Evolutionary conservation across 176 grass and related monocot genomes (phyloP), one percentile per base, ranked within the genome.

Genomic region (Chrysopogon serrulatus): DNA sequence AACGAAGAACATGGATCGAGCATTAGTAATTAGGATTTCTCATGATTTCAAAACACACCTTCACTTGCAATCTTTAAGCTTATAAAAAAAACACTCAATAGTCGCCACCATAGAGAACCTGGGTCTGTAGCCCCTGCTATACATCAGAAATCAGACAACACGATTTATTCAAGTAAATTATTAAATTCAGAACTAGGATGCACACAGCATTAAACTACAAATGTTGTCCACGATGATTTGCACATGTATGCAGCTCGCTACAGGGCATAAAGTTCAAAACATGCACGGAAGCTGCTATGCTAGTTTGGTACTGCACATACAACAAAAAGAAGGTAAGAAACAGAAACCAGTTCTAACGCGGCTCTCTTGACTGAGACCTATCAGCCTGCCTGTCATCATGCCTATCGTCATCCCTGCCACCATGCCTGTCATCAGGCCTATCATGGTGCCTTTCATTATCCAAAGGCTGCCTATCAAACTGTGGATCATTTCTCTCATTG

Each of bases 341-440:
- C 48, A 12, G 33, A 62, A 48, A 77, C 28, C 4, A 51, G 47
- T 51, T 65, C 43, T 89, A 89, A 45, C 47, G 75, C 61, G 79
- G 60, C 74, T 86, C 84, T 80, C 80, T 70, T 80, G 89, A 90
- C 73, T 87, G 84, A 42, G 80, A 79, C 47, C 79, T 83, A 83
- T 86, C 83, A 73, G 43, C 23, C 68, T 87, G 75, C 74, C 61
- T 37, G 49, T 51, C 63, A 66, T 75, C 49, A 67, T 41, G 79
- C 59, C 66, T 56, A 30, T 60, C 48, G 19, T 42, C 57, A 27
- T 63, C 60, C 77, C 87, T 75, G 40, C 64, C 26, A 9, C 35
- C 41, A 19, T 68, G 26, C 74, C 59, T 74, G 74, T 49, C 80
- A 47, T 90, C 74, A 48, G 73, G 71, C 66, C 66, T 79, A 37